phyloP scores from a whole-genome alignment of 2,329 filamentous ascomycete genomes.

The Trichoderma sp. region DNA sequence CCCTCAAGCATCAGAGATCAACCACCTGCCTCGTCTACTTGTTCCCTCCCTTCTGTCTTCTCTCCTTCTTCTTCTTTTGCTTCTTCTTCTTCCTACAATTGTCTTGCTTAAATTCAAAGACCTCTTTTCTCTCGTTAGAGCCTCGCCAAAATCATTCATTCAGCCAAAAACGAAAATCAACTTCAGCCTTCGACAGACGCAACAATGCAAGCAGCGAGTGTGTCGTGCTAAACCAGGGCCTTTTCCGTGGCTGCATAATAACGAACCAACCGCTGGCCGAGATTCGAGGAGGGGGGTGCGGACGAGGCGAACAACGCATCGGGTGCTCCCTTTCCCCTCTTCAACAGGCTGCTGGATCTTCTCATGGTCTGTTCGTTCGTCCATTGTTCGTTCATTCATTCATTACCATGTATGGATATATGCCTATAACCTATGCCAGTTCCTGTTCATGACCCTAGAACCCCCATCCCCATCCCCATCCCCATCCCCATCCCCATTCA shows the following conservation, averaged over 20 bases:
- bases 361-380: not conserved
- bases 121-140: not conserved
- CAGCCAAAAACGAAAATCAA: not conserved
- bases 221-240: conserved; percentile 10
- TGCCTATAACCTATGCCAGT: conserved; percentile 2
- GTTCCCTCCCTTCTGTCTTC: not conserved
- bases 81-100: not conserved
- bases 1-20: not conserved
- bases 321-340: not conserved
- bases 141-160: not conserved
- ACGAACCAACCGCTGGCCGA: conserved; percentile 12
- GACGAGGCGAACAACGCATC: conserved; percentile 4
- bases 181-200: no score
- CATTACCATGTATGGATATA: conserved; percentile 25
- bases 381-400: conserved; percentile 15
- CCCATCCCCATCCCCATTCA: not conserved
- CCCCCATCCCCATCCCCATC: not conserved
- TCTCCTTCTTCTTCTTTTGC: not conserved
- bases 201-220: not conserved
- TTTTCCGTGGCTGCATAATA: conserved; percentile 12
- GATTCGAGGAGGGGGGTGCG: conserved; percentile 14
- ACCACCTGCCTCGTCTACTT: not conserved
- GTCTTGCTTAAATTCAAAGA: not conserved
- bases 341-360: not conserved
- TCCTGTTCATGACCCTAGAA: not conserved